Percentiles rank a stretch among this genome's conserved stretches.
Evolutionary conservation across 2,329 filamentous ascomycete species (phyloP).

Genomic region (Cytospora paraplurivora): DNA sequence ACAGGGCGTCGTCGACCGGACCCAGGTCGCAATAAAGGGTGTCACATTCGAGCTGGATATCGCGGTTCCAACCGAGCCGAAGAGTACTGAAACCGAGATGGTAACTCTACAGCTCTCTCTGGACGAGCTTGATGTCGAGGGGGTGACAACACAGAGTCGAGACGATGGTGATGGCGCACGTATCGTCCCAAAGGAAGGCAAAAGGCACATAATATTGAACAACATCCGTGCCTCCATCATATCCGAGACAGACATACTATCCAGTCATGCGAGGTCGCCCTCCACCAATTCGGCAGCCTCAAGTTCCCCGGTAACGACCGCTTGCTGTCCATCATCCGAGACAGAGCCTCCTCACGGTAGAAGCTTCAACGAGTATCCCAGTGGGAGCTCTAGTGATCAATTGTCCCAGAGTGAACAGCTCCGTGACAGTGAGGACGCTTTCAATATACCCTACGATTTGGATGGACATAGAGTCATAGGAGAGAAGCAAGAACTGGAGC

Average conservation of each 20-base stretch:
- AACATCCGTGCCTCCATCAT: conserved; percentile 66
- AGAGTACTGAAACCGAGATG: conserved; percentile 50
- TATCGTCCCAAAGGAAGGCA: conserved; percentile 60
- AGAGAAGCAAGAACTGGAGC: conserved; percentile 39
- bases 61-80: conserved; percentile 54
- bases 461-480: conserved; percentile 41
- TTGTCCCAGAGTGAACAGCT: conserved; percentile 41
- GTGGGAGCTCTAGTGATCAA: conserved; percentile 38
- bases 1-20: conserved; percentile 72
- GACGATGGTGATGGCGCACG: conserved; percentile 38
- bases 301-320: conserved; percentile 45
- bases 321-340: conserved; percentile 33
- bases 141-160: conserved; percentile 53
- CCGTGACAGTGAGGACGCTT: conserved; percentile 57
- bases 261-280: conserved; percentile 58
- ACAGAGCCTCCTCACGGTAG: conserved; percentile 31
- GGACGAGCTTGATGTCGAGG: conserved; percentile 67
- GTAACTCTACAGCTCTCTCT: conserved; percentile 68
- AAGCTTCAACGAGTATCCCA: conserved; percentile 31
- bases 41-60: conserved; percentile 69
- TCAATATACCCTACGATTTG: conserved; percentile 59
- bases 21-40: conserved; percentile 66
- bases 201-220: conserved; percentile 64
- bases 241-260: conserved; percentile 68
- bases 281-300: conserved; percentile 57